Percentiles rank a stretch among this genome's conserved stretches.
These are phyloP conservation scores for Cutaneotrichosporon dermatis DNA, from an alignment of 1,284 basidiomycete genomes.

Conservation along the genomic window DNA sequence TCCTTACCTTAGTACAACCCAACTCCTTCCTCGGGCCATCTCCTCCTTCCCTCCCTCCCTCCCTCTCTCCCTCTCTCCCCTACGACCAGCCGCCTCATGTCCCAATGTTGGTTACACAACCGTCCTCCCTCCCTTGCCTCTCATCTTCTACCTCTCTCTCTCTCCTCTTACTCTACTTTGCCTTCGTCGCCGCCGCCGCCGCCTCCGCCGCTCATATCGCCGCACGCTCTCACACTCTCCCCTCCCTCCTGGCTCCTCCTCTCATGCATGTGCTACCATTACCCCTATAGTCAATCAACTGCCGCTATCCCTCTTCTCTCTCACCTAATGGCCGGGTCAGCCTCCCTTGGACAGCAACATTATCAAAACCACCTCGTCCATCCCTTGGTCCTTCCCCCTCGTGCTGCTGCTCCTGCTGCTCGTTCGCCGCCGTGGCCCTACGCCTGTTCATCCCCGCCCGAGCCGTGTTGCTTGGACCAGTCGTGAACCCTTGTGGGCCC, in stretches of 20 bases:
- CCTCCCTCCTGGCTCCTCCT: neutral
- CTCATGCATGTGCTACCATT: slow-evolving; percentile 1
- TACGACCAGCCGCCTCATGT: neutral
- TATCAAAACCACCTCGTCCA: neutral
- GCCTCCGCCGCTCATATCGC: neutral
- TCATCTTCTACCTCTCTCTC: neutral
- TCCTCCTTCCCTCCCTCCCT: neutral
- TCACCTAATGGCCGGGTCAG: slow-evolving; percentile 1
- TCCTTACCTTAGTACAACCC: too few relatives aligned
- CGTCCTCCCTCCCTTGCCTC: too few relatives aligned
- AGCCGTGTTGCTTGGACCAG: too few relatives aligned
- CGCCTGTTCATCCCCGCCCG: too few relatives aligned
- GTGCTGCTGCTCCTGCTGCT: too few relatives aligned
- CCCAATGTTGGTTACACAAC: neutral
- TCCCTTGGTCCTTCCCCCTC: too few relatives aligned
- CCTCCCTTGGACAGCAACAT: too few relatives aligned
- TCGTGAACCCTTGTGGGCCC: too few relatives aligned
- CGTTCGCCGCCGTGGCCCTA: too few relatives aligned
- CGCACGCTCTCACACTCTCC: neutral
- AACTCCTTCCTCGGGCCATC: neutral
- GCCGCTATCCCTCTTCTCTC: neutral
- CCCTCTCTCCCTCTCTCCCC: neutral
- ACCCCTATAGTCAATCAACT: neutral
- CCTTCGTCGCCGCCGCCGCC: too few relatives aligned
- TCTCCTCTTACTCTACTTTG: neutral